Conservation (phyloP, 129 eudicot genomes). For the Smallanthus sonchifolius region DNA sequence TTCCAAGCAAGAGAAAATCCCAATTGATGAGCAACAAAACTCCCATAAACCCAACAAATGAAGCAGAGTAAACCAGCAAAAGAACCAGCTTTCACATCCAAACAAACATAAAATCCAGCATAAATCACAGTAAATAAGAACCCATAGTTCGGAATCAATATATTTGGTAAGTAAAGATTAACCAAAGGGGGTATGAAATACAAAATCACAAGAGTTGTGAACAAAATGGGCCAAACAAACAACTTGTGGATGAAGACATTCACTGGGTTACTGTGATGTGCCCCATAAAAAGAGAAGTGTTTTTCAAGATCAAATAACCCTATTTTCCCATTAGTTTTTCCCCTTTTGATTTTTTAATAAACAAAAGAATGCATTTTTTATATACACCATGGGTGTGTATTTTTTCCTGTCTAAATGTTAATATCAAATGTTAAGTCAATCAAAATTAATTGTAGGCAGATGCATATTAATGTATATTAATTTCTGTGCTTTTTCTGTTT, state of each 20-base stretch:
- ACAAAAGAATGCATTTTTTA: too few species aligned
- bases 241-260: slow-evolving; percentile 70
- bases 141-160: slow-evolving; percentile 54
- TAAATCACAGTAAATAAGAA: slow-evolving; percentile 54
- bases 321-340: slow-evolving; percentile 31
- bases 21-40: slow-evolving; percentile 49
- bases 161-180: slow-evolving; percentile 21
- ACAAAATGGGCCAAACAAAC: slow-evolving; percentile 86
- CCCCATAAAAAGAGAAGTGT: slow-evolving; percentile 85
- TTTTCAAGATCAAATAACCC: slow-evolving; percentile 83
- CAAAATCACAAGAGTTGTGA: slow-evolving; percentile 48
- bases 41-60: slow-evolving; percentile 59
- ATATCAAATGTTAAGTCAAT: too few species aligned
- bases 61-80: slow-evolving; percentile 65
- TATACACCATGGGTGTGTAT: too few species aligned
- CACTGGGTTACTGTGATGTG: slow-evolving; percentile 85
- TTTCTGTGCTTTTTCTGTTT: too few species aligned
- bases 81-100: slow-evolving; percentile 71
- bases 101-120: slow-evolving; percentile 44
- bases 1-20: slow-evolving; percentile 77
- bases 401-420: too few species aligned
- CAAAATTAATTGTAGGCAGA: too few species aligned
- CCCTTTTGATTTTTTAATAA: background rate
- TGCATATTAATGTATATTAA: too few species aligned
- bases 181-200: slow-evolving; percentile 63